phyloP scores from a whole-genome alignment of 1,284 basidiomycete genomes.

The Austroboletus novae-zelandiae region DNA sequence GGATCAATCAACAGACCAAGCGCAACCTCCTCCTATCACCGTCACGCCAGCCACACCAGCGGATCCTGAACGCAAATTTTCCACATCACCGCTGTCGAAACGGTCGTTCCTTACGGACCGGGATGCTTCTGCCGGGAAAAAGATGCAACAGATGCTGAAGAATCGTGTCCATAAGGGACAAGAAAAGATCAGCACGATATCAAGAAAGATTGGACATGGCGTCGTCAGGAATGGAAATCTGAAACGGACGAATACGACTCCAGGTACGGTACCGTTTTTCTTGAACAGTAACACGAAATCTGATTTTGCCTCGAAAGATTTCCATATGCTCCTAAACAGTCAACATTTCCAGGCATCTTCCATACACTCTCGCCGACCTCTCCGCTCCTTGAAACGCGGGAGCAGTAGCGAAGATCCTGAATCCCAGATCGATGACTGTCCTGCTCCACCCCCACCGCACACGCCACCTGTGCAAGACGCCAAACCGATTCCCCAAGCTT shows the following conservation, averaged over 20 bases:
- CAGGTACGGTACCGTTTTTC: slow-evolving; percentile 48
- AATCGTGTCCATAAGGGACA: slow-evolving; percentile 70
- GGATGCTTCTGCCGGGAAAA: slow-evolving; percentile 56
- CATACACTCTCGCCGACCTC: slow-evolving; percentile 73
- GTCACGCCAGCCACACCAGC: slow-evolving; percentile 49
- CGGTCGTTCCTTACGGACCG: slow-evolving; percentile 37
- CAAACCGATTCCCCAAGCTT: slow-evolving; percentile 43
- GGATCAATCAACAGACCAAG: not conserved
- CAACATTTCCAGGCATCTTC: slow-evolving; percentile 81
- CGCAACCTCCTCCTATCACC: slow-evolving; percentile 39
- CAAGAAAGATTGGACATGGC: slow-evolving; percentile 70
- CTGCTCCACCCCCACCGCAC: slow-evolving; percentile 42
- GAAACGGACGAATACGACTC: slow-evolving; percentile 60
- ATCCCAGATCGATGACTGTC: slow-evolving; percentile 35
- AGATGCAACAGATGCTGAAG: slow-evolving; percentile 71
- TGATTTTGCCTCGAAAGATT: slow-evolving; percentile 42
- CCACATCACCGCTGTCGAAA: slow-evolving; percentile 12
- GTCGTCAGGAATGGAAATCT: slow-evolving; percentile 55
- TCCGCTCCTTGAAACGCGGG: slow-evolving; percentile 48
- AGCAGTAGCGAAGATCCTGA: slow-evolving; percentile 31
- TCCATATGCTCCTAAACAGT: slow-evolving; percentile 58
- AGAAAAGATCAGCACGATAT: slow-evolving; percentile 70
- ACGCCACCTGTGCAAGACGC: slow-evolving; percentile 29
- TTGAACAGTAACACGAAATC: not conserved
- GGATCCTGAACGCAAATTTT: slow-evolving; percentile 26